Conservation (phyloP, 2,329 filamentous ascomycete species). For the Claviceps sp. region DNA sequence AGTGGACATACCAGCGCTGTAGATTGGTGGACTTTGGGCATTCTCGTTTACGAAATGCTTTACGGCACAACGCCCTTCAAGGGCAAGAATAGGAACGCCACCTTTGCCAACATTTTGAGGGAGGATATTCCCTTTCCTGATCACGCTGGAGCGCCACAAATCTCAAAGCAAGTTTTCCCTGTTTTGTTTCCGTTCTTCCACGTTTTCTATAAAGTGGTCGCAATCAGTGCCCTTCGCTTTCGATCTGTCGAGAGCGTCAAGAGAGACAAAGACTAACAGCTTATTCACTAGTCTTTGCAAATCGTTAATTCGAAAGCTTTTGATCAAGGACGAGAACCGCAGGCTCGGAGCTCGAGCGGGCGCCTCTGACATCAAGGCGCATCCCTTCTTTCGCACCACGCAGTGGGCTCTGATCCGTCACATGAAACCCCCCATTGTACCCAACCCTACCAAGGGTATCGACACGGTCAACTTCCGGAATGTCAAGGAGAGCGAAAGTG, state of each 20-base stretch:
- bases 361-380: conserved; percentile 89
- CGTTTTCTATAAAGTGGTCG: too few relatives aligned
- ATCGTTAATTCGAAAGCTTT: conserved; percentile 83
- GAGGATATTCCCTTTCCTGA: conserved; percentile 97
- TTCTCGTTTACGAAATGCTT: conserved; percentile 96
- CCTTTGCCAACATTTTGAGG: conserved; percentile 90
- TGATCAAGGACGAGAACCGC: conserved; percentile 95
- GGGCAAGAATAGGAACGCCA: conserved; percentile 96
- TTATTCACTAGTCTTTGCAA: conserved; percentile 66
- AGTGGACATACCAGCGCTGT: conserved; percentile 97
- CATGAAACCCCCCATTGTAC: conserved; percentile 95
- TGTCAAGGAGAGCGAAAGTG: conserved; percentile 92
- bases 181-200: background rate
- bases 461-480: conserved; percentile 97
- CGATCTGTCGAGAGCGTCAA: background rate
- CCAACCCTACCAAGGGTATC: conserved; percentile 75
- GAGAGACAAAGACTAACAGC: background rate
- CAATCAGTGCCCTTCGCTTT: too few relatives aligned
- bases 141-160: conserved; percentile 66
- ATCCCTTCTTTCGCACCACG: conserved; percentile 90
- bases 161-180: conserved; percentile 67
- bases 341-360: conserved; percentile 87
- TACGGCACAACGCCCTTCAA: conserved; percentile 98
- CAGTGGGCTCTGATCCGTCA: conserved; percentile 96
- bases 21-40: conserved; percentile 98